Conservation (phyloP, 2,329 filamentous ascomycete species). For the Trichophyton rubrum region DNA sequence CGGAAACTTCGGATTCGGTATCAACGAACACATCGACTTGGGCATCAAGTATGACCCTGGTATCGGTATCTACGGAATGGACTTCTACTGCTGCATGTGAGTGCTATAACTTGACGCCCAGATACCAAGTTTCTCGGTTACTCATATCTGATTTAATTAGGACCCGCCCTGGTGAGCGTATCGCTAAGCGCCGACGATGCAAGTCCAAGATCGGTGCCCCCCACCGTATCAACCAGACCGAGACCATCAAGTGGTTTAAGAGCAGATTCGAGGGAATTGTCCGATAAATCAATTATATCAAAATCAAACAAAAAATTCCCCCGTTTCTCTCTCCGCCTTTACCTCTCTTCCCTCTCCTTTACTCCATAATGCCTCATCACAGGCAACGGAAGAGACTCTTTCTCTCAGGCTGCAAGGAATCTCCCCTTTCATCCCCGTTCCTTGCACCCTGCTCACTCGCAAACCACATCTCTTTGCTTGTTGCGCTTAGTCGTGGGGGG, state of each 20-base stretch:
- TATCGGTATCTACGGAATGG: conserved; percentile 99
- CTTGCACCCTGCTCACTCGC: not conserved
- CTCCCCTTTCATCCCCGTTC: not conserved
- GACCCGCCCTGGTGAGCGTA: conserved; percentile 95
- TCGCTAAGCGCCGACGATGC: conserved; percentile 84
- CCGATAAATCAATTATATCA: conserved; percentile 53
- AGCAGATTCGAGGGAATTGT: conserved; percentile 96
- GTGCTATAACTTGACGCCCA: conserved; percentile 16
- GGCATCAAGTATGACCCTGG: conserved; percentile 99
- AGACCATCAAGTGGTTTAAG: conserved; percentile 98
- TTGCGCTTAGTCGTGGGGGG: not conserved
- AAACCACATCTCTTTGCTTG: not conserved
- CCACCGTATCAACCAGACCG: conserved; percentile 87
- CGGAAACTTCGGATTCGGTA: conserved; percentile 99
- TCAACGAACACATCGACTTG: conserved; percentile 99
- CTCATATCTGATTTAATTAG: conserved; percentile 24
- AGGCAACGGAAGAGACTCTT: not conserved
- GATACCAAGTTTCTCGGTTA: not conserved
- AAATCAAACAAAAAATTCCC: conserved; percentile 2
- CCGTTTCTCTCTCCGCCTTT: not conserved
- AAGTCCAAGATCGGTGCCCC: conserved; percentile 72
- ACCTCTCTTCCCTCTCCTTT: not conserved
- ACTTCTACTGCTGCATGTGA: conserved; percentile 99
- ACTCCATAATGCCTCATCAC: not conserved
- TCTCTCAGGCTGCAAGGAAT: not conserved